phyloP scores from a whole-genome alignment of 306 rosid species.

The Hippophae tibetana region DNA sequence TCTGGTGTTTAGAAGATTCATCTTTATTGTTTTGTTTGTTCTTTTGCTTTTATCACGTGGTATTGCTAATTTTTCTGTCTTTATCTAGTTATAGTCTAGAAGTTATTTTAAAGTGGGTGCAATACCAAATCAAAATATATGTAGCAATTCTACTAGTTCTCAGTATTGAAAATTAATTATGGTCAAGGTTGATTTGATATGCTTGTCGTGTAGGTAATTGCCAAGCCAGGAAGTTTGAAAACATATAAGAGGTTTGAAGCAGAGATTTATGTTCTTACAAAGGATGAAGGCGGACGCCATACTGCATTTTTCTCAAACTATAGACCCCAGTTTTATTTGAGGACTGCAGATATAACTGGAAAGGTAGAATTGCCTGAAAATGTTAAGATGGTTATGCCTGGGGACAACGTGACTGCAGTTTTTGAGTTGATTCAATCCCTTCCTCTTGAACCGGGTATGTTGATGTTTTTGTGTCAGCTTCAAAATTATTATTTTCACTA shows the following conservation, averaged over 20 bases:
- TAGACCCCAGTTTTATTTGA: slow-evolving; percentile 89
- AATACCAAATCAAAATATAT: background rate
- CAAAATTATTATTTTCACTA: background rate
- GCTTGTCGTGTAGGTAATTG: slow-evolving; percentile 57
- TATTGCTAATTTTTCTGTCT: no score
- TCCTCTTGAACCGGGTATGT: slow-evolving; percentile 89
- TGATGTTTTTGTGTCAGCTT: background rate
- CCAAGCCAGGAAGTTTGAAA: slow-evolving; percentile 82
- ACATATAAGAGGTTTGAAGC: slow-evolving; percentile 86
- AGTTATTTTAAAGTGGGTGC: background rate
- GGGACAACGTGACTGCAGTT: slow-evolving; percentile 82
- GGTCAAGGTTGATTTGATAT: background rate
- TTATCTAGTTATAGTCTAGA: no score
- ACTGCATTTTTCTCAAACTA: slow-evolving; percentile 96
- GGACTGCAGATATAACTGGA: slow-evolving; percentile 97
- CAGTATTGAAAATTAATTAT: background rate
- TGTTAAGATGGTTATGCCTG: slow-evolving; percentile 98
- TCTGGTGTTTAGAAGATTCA: no score
- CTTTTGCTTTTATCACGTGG: no score
- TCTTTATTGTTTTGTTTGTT: no score
- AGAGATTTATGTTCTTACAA: slow-evolving; percentile 91
- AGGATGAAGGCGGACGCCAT: slow-evolving; percentile 99
- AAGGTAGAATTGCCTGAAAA: slow-evolving; percentile 85
- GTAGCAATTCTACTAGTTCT: background rate
- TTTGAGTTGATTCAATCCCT: slow-evolving; percentile 80